Evolutionary conservation across 2,329 filamentous ascomycete species (phyloP).

Genomic region (Pseudocercospora cruenta): DNA sequence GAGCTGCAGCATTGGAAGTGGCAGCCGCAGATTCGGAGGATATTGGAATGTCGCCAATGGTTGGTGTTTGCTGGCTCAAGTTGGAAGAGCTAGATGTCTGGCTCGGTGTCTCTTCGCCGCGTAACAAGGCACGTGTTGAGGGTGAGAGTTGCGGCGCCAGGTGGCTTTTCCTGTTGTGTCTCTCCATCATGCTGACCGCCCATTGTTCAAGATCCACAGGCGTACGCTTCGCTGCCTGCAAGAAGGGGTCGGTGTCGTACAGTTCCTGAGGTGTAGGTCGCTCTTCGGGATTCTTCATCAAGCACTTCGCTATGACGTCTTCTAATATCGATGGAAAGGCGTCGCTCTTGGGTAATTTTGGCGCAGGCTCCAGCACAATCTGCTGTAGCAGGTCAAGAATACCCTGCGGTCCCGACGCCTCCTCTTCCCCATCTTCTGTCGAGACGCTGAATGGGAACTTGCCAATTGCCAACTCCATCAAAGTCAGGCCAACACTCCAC

Average conservation of each 20-base stretch:
- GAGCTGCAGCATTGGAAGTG: constrained; percentile 33
- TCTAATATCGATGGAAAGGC: constrained; percentile 94
- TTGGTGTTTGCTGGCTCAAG: constrained; percentile 33
- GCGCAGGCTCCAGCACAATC: constrained; percentile 94
- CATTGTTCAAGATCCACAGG: constrained; percentile 92
- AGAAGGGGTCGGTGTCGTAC: constrained; percentile 89
- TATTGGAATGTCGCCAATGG: constrained; percentile 37
- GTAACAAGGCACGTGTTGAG: constrained; percentile 74
- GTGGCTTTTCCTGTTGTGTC: constrained; percentile 93
- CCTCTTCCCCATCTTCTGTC: constrained; percentile 73
- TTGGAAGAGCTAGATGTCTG: constrained; percentile 22
- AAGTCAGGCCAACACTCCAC: constrained; percentile 92
- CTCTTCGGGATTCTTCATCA: constrained; percentile 85
- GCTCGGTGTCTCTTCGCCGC: constrained; percentile 44
- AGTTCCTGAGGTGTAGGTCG: constrained; percentile 92
- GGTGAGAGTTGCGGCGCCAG: constrained; percentile 79
- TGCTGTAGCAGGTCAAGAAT: constrained; percentile 95
- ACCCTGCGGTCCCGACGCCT: constrained; percentile 76
- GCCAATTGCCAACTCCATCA: constrained; percentile 97
- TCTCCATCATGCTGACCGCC: constrained; percentile 92
- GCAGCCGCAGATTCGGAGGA: constrained; percentile 20
- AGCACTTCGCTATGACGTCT: constrained; percentile 95
- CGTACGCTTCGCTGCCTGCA: constrained; percentile 94
- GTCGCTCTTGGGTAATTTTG: constrained; percentile 92
- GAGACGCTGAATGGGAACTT: constrained; percentile 94